phyloP scores from a whole-genome alignment of 371 early-diverging fungal species.

The Mucor sp. region DNA sequence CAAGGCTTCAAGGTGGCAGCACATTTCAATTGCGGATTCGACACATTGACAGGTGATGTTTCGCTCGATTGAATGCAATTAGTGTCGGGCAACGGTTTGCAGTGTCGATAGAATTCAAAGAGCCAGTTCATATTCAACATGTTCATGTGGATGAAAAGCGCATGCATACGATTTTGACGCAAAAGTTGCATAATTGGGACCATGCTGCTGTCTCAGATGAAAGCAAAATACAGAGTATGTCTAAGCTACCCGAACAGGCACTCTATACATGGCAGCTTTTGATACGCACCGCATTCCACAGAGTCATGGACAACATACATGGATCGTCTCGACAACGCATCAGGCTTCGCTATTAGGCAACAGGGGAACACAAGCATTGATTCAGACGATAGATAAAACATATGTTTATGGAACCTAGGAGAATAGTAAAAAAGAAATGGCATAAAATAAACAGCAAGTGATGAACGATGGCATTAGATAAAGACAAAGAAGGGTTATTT shows the following conservation, averaged over 20 bases:
- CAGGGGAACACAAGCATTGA: background rate
- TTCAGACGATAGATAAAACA: background rate
- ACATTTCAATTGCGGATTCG: background rate
- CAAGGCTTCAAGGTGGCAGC: background rate
- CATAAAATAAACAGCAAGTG: background rate
- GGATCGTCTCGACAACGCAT: too few species aligned
- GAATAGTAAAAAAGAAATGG: background rate
- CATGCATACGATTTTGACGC: too few species aligned
- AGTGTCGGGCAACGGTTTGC: too few species aligned
- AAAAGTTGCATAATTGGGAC: background rate
- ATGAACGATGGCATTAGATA: background rate
- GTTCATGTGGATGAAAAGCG: too few species aligned
- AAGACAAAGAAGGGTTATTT: background rate
- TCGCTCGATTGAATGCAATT: background rate
- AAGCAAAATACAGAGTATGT: background rate
- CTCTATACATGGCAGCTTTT: too few species aligned
- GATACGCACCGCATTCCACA: background rate
- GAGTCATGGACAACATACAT: background rate
- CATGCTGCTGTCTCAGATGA: background rate
- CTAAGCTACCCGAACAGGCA: background rate
- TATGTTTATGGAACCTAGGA: background rate
- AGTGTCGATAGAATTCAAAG: background rate
- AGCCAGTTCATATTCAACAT: background rate
- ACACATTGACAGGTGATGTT: background rate
- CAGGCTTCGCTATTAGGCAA: background rate